phyloP scores from a whole-genome alignment of 2,329 filamentous ascomycete genomes.

The Trichoderma cornu-damae region DNA sequence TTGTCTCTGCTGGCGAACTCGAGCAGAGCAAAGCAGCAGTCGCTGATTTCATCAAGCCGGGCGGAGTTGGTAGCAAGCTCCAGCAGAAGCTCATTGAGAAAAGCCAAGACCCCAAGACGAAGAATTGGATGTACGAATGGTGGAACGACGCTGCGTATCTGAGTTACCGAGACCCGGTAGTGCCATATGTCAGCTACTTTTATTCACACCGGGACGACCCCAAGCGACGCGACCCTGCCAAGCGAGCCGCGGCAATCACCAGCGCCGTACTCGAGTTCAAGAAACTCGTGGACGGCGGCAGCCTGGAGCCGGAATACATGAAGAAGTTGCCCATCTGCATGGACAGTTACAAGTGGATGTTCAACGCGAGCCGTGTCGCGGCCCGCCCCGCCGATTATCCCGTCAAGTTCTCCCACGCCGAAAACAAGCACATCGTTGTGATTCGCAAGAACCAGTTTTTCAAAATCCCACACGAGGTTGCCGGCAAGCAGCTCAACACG shows the following conservation, averaged over 20 bases:
- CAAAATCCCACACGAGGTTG: slow-evolving; percentile 78
- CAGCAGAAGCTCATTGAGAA: slow-evolving; percentile 82
- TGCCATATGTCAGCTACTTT: slow-evolving; percentile 98
- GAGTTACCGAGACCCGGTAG: slow-evolving; percentile 86
- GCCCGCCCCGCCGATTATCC: slow-evolving; percentile 77
- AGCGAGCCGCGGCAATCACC: slow-evolving; percentile 86
- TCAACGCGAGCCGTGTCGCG: slow-evolving; percentile 85
- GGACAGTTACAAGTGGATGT: slow-evolving; percentile 99
- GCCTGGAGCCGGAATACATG: slow-evolving; percentile 96
- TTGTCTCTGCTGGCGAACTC: slow-evolving; percentile 64
- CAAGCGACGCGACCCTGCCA: slow-evolving; percentile 77
- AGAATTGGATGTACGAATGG: slow-evolving; percentile 97
- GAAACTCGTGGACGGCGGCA: slow-evolving; percentile 75
- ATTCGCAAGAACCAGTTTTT: slow-evolving; percentile 97
- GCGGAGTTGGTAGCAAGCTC: slow-evolving; percentile 72
- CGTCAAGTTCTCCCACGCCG: slow-evolving; percentile 67
- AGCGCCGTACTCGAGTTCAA: slow-evolving; percentile 89
- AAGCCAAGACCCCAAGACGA: slow-evolving; percentile 70
- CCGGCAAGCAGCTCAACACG: slow-evolving; percentile 80
- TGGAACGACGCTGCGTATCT: slow-evolving; percentile 97
- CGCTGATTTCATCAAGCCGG: slow-evolving; percentile 81
- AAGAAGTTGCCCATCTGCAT: slow-evolving; percentile 96
- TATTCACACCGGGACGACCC: slow-evolving; percentile 97
- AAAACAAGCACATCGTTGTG: slow-evolving; percentile 82
- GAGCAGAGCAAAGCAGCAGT: slow-evolving; percentile 76